These are phyloP conservation scores for Erigeron canadensis DNA, from an alignment of 129 eudicot genomes.

Conservation along the genomic window DNA sequence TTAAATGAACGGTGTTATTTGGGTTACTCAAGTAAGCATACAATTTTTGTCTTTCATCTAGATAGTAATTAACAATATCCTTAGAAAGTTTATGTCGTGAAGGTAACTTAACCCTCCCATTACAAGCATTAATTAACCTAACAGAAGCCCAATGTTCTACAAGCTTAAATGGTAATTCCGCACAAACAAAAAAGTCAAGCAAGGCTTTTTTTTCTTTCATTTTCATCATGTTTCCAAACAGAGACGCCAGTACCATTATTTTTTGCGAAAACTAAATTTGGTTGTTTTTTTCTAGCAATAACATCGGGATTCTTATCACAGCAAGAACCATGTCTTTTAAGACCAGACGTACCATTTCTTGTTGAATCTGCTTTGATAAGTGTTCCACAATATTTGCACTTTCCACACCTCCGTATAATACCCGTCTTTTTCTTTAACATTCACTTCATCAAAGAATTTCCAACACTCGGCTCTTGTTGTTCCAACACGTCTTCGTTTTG, in stretches of 20 bases:
- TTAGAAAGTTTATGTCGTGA: slow-evolving; percentile 5
- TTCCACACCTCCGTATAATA: background rate
- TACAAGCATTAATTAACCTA: background rate
- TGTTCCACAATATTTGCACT: background rate
- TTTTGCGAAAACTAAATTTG: background rate
- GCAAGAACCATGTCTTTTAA: background rate
- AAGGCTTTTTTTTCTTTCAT: too few species aligned
- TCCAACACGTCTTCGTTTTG: too few species aligned
- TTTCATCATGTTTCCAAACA: too few species aligned
- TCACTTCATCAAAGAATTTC: background rate
- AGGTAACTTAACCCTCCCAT: background rate
- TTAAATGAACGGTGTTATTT: background rate
- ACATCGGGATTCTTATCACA: background rate
- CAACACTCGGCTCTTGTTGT: background rate
- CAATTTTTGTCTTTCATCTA: background rate
- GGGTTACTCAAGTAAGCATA: background rate
- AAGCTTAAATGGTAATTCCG: background rate
- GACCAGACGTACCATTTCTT: background rate
- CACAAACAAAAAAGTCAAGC: background rate
- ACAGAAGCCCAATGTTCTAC: background rate
- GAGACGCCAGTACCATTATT: too few species aligned
- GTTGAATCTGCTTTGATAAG: background rate
- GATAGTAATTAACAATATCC: background rate
- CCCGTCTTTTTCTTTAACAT: background rate
- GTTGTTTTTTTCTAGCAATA: background rate